phyloP scores from a whole-genome alignment of 768 basidiomycete species.

The Phaeolepiota aurea region DNA sequence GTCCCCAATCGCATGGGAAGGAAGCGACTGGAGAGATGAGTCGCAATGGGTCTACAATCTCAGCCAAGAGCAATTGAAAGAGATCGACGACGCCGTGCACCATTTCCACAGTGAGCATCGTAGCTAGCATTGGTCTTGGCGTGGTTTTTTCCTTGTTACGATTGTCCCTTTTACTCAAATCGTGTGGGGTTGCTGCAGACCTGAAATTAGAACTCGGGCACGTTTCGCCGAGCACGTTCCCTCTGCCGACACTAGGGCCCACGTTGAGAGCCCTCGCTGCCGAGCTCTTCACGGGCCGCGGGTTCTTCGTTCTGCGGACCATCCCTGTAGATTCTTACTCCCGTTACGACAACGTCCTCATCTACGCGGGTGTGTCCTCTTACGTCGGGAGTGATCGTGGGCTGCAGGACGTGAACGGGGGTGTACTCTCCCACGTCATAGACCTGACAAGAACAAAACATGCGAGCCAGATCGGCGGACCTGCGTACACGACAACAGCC shows the following conservation, averaged over 20 bases:
- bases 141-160: too few species aligned
- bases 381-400: conserved; percentile 11
- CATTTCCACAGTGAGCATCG: neutral
- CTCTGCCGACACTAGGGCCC: conserved; percentile 30
- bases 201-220: conserved; percentile 18
- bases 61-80: conserved; percentile 2
- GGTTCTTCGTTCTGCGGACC: conserved; percentile 40
- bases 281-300: conserved; percentile 35
- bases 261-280: conserved; percentile 24
- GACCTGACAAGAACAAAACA: conserved; percentile 31
- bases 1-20: conserved; percentile 7
- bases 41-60: conserved; percentile 4
- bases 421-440: conserved; percentile 38
- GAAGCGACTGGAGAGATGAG: conserved; percentile 3
- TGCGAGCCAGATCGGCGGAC: conserved; percentile 27
- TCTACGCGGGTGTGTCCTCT: conserved; percentile 29
- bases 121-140: neutral
- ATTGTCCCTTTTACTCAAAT: too few species aligned
- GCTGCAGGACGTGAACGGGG: conserved; percentile 17
- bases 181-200: too few species aligned
- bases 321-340: conserved; percentile 35
- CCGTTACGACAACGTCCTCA: conserved; percentile 27
- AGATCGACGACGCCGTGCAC: conserved; percentile 3
- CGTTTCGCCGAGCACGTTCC: conserved; percentile 29
- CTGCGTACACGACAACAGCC: conserved; percentile 40